Evolutionary conservation across 345 rosid genomes (phyloP).

Genomic region (Rhodomyrtus tomentosa): DNA sequence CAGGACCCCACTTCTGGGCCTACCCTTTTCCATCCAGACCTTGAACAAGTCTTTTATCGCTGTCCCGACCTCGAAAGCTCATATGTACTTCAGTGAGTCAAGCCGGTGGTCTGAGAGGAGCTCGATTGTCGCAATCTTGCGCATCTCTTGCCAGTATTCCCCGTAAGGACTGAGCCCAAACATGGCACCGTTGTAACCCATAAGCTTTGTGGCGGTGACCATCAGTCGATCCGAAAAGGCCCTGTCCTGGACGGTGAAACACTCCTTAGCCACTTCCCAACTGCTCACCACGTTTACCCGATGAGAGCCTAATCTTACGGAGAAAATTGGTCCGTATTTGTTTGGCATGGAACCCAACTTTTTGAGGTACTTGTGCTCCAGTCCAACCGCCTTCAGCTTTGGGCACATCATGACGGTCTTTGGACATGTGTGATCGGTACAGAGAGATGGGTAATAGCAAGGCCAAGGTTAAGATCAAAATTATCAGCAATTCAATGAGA

Average conservation of each 20-base stretch:
- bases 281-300: slow-evolving; percentile 8
- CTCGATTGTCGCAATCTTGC: slow-evolving; percentile 9
- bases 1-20: not conserved
- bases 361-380: slow-evolving; percentile 7
- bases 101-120: slow-evolving; percentile 22
- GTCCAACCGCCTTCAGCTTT: slow-evolving; percentile 21
- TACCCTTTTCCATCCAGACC: not conserved
- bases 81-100: slow-evolving; percentile 11
- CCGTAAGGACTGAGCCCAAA: slow-evolving; percentile 32
- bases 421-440: not conserved
- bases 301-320: slow-evolving; percentile 13
- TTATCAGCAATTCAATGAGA: not conserved
- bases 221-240: slow-evolving; percentile 11
- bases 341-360: slow-evolving; percentile 19
- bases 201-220: slow-evolving; percentile 9
- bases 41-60: slow-evolving; percentile 3
- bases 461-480: not conserved
- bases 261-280: slow-evolving; percentile 27
- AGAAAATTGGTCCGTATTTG: slow-evolving; percentile 18
- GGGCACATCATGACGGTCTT: slow-evolving; percentile 2
- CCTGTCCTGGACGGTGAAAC: slow-evolving; percentile 14
- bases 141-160: slow-evolving; percentile 27
- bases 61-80: slow-evolving; percentile 13
- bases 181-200: slow-evolving; percentile 24
- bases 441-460: not conserved